Base-by-base conservation (phyloP, 2,329 filamentous ascomycete genomes). In the Alternaria solani region DNA sequence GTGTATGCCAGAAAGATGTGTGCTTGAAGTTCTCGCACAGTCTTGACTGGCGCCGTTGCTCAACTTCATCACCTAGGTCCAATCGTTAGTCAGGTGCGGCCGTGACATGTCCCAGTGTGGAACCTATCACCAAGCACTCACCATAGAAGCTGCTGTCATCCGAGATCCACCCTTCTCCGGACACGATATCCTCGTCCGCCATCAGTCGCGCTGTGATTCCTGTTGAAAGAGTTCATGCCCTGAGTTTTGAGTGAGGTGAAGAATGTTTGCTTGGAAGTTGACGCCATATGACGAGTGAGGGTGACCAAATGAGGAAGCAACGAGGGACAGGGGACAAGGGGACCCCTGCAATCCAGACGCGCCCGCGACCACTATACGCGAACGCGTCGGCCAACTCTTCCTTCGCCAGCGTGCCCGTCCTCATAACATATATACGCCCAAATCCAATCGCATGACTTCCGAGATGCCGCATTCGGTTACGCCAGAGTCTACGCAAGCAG, bases 391-490 rank as follows among this genome's bases (percentile, higher is more conserved):
- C 51, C 57, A 25, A 49, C 51, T 18, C 42, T 51, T 60, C 47
- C 54, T 57, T 39, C 44, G 32, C 28, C 49, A 54, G 62, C 54
- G 56, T 28, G 20, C 52, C 20, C 46, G 32, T 38, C 20, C 32
- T 49, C 48, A 44, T 48, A 23, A 28, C 32, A 39, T 47, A 42
- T 47, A 42, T 47, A 52, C 51, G 46, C 26, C 20, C 36, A 61
- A 26, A 61, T 18, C 43, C 12, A 49, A 42, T 26, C 43, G 43
- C 7, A 57, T 51, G 34, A 59, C 18, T 60, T 30, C 51, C 63
- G 69, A 54, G 36, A 84, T 84, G 82, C 82, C 82, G 58, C 82
- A 84, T 72, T 80, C 81, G 34, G 59, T 79, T 30, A 81, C 82
- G 2, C 75, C 79, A 20, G 71, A 77, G 11, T 74, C 73, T 18